Evolutionary conservation across 257 asterid species (phyloP).

Genomic region (Thymus mandschuricus): DNA sequence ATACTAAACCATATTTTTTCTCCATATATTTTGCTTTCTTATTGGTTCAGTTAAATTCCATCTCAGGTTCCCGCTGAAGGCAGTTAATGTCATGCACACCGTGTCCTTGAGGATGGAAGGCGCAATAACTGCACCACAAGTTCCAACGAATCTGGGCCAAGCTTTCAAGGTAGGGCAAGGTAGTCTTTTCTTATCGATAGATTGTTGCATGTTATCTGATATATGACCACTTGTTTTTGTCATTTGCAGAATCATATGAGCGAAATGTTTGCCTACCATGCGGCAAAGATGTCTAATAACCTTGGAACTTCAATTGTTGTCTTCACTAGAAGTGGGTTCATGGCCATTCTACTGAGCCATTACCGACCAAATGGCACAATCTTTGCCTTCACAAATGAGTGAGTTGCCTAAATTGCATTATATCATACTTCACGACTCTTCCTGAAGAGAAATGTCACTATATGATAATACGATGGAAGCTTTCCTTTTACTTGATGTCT

Average conservation of each 20-base stretch:
- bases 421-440: neutral
- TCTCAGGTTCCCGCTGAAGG: constrained; percentile 83
- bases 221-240: constrained; percentile 15
- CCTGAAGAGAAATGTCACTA: neutral
- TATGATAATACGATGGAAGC: neutral
- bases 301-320: constrained; percentile 90
- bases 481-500: neutral
- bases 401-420: constrained; percentile 40
- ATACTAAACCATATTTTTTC: neutral
- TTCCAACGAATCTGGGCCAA: constrained; percentile 75
- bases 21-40: constrained; percentile 1
- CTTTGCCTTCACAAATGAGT: constrained; percentile 96
- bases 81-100: constrained; percentile 95
- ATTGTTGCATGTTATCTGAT: neutral
- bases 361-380: constrained; percentile 92
- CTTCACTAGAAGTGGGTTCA: constrained; percentile 90
- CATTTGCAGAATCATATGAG: constrained; percentile 91
- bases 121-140: constrained; percentile 65
- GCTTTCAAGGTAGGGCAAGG: constrained; percentile 70
- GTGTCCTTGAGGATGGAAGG: constrained; percentile 90
- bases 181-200: constrained; percentile 17
- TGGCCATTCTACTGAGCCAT: constrained; percentile 94
- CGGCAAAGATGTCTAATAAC: constrained; percentile 93
- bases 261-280: constrained; percentile 97
- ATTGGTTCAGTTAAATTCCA: constrained; percentile 21